Conservation (phyloP, 257 asterid genomes). For the Ilex asprella region DNA sequence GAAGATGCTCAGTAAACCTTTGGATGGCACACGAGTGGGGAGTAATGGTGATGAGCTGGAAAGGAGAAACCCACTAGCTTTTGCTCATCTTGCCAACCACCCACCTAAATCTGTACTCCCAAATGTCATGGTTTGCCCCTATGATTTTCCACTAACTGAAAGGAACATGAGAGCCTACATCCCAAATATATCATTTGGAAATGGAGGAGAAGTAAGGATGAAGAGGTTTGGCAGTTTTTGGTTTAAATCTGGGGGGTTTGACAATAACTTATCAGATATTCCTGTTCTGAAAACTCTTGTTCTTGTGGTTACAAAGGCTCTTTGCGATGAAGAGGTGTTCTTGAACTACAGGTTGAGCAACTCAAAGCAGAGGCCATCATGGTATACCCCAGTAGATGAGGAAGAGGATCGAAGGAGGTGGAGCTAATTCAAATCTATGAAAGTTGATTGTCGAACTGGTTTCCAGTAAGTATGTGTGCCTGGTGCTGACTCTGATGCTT, state of each 20-base stretch:
- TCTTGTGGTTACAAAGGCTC: constrained; percentile 63
- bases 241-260: constrained; percentile 80
- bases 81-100: constrained; percentile 87
- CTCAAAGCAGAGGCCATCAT: constrained; percentile 64
- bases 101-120: constrained; percentile 62
- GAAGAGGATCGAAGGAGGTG: constrained; percentile 86
- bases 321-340: constrained; percentile 69
- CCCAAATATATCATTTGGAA: constrained; percentile 75
- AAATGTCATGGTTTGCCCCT: constrained; percentile 81
- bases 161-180: constrained; percentile 63
- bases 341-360: constrained; percentile 87
- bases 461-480: no score
- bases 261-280: constrained; percentile 16
- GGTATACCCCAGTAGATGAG: constrained; percentile 85
- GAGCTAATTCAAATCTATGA: constrained; percentile 28
- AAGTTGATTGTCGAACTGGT: no score
- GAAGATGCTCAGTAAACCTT: constrained; percentile 77
- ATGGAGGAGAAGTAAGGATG: constrained; percentile 50
- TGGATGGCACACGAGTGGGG: constrained; percentile 33
- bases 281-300: constrained; percentile 62
- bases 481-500: no score
- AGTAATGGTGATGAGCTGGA: constrained; percentile 53
- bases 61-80: constrained; percentile 82
- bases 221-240: constrained; percentile 72
- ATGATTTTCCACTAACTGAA: constrained; percentile 66